These are phyloP conservation scores for Ramalina intermedia DNA, from an alignment of 495 filamentous ascomycete species.

Conservation along the genomic window DNA sequence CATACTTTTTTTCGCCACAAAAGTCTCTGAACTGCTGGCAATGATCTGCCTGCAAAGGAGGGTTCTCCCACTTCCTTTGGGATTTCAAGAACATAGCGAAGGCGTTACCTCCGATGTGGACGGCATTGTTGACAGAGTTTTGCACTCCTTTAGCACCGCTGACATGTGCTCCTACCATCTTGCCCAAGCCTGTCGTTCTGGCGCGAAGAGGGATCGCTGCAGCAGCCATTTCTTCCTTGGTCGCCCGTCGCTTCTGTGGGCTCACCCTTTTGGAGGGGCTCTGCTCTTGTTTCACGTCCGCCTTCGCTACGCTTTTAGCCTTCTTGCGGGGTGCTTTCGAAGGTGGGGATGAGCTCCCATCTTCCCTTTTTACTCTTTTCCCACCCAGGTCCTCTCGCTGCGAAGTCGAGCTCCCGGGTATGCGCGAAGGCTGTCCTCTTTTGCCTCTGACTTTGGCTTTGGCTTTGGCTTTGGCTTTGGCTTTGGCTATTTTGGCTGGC, in stretches of 20 bases:
- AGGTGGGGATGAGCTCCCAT: neutral
- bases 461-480: too few species aligned
- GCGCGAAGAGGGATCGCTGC: slow-evolving; percentile 50
- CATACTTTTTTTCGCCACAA: slow-evolving; percentile 57
- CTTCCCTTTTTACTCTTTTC: too few species aligned
- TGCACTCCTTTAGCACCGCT: slow-evolving; percentile 63
- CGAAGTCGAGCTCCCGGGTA: too few species aligned
- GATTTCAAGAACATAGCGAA: slow-evolving; percentile 93
- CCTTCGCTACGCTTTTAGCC: neutral
- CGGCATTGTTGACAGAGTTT: slow-evolving; percentile 22
- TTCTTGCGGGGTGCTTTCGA: neutral
- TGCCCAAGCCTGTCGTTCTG: slow-evolving; percentile 54
- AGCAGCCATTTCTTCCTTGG: slow-evolving; percentile 29
- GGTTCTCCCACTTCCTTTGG: slow-evolving; percentile 88
- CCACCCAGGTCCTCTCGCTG: too few species aligned
- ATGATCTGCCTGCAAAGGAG: slow-evolving; percentile 54
- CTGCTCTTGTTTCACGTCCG: neutral
- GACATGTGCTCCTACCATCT: slow-evolving; percentile 87
- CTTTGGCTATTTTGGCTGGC: too few species aligned
- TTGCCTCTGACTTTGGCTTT: too few species aligned
- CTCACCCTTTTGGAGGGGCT: slow-evolving; percentile 2
- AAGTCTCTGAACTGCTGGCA: slow-evolving; percentile 48
- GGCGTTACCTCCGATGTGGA: slow-evolving; percentile 45
- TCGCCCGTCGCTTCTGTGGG: slow-evolving; percentile 11
- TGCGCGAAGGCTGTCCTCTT: too few species aligned